These are phyloP conservation scores for Pezicula neosporulosa DNA, from an alignment of 2,329 filamentous ascomycete species.

Conservation along the genomic window DNA sequence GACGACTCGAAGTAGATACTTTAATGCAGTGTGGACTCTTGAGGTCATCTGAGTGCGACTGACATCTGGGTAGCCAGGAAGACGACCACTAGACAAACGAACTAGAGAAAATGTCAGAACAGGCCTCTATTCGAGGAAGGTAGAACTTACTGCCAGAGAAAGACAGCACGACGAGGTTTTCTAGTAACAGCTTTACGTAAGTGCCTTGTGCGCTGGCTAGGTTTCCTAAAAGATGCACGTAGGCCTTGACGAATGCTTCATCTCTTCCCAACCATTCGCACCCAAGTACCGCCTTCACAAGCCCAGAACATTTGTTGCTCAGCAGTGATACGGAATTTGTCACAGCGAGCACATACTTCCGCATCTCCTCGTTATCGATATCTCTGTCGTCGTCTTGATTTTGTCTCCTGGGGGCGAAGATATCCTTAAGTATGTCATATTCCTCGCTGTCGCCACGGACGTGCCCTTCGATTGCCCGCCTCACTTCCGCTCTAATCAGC, in stretches of 20 bases:
- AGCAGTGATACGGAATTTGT: slow-evolving; percentile 58
- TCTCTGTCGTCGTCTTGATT: slow-evolving; percentile 16
- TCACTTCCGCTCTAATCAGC: slow-evolving; percentile 38
- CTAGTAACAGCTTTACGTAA: slow-evolving; percentile 70
- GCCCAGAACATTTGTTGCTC: slow-evolving; percentile 53
- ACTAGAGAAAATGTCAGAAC: slow-evolving; percentile 32
- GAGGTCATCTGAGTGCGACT: slow-evolving; percentile 60
- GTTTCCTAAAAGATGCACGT: slow-evolving; percentile 64
- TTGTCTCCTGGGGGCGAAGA: slow-evolving; percentile 35
- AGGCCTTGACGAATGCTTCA: slow-evolving; percentile 62
- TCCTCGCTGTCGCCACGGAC: slow-evolving; percentile 54
- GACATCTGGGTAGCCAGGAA: slow-evolving; percentile 52
- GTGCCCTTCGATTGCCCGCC: slow-evolving; percentile 53
- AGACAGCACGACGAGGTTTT: slow-evolving; percentile 71
- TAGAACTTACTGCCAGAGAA: slow-evolving; percentile 53
- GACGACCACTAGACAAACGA: slow-evolving; percentile 31
- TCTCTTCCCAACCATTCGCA: slow-evolving; percentile 65
- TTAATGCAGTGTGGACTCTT: slow-evolving; percentile 72
- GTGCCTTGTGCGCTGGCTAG: slow-evolving; percentile 80
- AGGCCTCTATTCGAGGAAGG: slow-evolving; percentile 23
- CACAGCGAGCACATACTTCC: slow-evolving; percentile 59
- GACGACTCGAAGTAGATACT: slow-evolving; percentile 74
- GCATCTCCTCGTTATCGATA: slow-evolving; percentile 18
- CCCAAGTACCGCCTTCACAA: slow-evolving; percentile 56
- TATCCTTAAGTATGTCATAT: slow-evolving; percentile 58